Evolutionary conservation across 768 basidiomycete species (phyloP).

Genomic region (Agrocybe pediades): DNA sequence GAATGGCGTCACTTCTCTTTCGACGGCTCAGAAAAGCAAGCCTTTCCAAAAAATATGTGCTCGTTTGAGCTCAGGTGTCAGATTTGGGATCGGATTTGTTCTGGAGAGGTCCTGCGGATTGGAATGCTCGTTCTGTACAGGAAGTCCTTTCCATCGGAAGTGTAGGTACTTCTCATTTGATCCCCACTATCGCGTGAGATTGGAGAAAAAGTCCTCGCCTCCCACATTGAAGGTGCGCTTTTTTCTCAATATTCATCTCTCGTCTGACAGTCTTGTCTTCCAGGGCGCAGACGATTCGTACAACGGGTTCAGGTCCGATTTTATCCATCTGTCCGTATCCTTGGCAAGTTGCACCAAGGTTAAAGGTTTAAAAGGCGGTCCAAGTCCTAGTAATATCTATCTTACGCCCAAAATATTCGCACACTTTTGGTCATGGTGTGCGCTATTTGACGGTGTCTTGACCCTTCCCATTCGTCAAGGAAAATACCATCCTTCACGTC

Average conservation of each 20-base stretch:
- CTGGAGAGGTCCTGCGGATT: constrained; percentile 81
- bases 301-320: constrained; percentile 89
- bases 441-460: constrained; percentile 75
- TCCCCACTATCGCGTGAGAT: constrained; percentile 75
- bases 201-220: constrained; percentile 47
- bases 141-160: constrained; percentile 66
- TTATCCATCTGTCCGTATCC: constrained; percentile 90
- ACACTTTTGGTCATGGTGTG: constrained; percentile 94
- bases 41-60: constrained; percentile 76
- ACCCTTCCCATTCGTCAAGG: constrained; percentile 90
- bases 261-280: background rate
- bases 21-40: constrained; percentile 19
- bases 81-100: constrained; percentile 83
- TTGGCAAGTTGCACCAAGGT: constrained; percentile 63
- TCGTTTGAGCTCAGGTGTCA: constrained; percentile 79
- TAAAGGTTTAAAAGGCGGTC: constrained; percentile 23
- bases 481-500: constrained; percentile 70
- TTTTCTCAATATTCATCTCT: background rate
- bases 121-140: constrained; percentile 64
- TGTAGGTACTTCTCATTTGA: constrained; percentile 82
- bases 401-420: constrained; percentile 83
- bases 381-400: constrained; percentile 71
- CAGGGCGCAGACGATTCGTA: constrained; percentile 71
- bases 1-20: constrained; percentile 9
- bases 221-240: constrained; percentile 51